Evolutionary conservation across 2,329 filamentous ascomycete species (phyloP), one percentile per base, ranked within the genome.

Genomic region (Alternaria ventricosa): DNA sequence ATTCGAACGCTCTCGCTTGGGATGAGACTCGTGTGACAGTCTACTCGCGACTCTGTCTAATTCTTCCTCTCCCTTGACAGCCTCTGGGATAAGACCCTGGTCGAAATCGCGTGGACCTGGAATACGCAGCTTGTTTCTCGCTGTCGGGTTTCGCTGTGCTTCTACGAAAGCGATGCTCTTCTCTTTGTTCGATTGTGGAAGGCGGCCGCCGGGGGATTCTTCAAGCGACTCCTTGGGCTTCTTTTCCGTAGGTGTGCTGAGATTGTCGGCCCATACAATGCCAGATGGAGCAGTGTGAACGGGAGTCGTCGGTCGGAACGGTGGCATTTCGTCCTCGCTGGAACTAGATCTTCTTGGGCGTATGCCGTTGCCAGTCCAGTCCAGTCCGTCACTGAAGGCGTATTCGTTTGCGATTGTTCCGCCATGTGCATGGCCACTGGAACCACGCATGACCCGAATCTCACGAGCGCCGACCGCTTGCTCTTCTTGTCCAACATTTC

Each of bases 91-190:
- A 64, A 93, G 86, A 25, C 95, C 96, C 55, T 89, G 88, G 72
- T 99, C 96, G 53, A 91, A 94, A 75, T 98, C 96, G 71, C 94
- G 86, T 1, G 96, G 96, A 20, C 94, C 94, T 0, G 96, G 96
- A 71, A 99, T 98, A 44, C 93, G 90, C 46, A 98, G 82, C 0
- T 94, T 89, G 33, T 90, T 89, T 57, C 89, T 90, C 60, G 92
- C 90, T 65, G 89, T 88, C 2, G 84, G 85, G 60, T 92, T 90
- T 41, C 94, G 88, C 78, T 97, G 95, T 30, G 91, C 90, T 78
- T 97, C 89, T 13, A 97, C 79, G 72, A 98, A 96, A 6, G 92
- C 92, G 73, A 97, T 96, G 74, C 97, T 93, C 65, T 94, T 91
- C 58, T 93, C 91, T 47, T 91, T 85, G 33, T 86, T 84, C 50